Conservation (phyloP, 306 rosid genomes). For the Cyclanthera cordifolia region DNA sequence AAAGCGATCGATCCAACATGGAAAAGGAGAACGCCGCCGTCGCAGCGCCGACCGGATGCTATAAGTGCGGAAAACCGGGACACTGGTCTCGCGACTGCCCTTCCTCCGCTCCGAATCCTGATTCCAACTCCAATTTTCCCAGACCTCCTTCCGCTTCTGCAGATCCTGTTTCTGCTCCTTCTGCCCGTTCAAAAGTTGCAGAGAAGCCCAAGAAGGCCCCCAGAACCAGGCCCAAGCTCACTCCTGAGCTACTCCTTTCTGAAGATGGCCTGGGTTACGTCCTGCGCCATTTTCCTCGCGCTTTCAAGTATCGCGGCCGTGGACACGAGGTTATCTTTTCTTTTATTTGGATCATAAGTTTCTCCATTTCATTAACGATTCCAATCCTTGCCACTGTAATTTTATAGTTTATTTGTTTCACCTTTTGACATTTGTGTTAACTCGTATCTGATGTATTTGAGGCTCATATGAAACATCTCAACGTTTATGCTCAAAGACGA, state of each 20-base stretch:
- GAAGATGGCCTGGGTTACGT: slow-evolving; percentile 88
- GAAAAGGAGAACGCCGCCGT: slow-evolving; percentile 19
- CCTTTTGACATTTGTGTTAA: neutral
- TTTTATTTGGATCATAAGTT: too few relatives aligned
- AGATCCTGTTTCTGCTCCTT: neutral
- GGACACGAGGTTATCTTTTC: slow-evolving; percentile 57
- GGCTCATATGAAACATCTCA: neutral
- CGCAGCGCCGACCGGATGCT: slow-evolving; percentile 71
- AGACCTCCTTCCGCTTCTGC: slow-evolving; percentile 20
- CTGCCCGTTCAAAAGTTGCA: slow-evolving; percentile 5
- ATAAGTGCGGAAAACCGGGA: slow-evolving; percentile 92
- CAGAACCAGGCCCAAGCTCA: slow-evolving; percentile 67
- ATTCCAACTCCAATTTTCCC: too few relatives aligned
- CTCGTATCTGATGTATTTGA: neutral
- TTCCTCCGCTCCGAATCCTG: slow-evolving; percentile 32
- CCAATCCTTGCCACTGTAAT: neutral
- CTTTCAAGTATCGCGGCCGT: slow-evolving; percentile 72
- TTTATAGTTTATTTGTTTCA: neutral
- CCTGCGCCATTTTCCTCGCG: slow-evolving; percentile 81
- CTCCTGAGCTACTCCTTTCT: slow-evolving; percentile 70
- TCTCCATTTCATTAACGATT: neutral
- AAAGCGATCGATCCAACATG: slow-evolving; percentile 3
- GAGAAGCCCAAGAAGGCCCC: slow-evolving; percentile 53
- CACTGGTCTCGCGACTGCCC: slow-evolving; percentile 99
- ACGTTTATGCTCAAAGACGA: neutral